Evolutionary conservation across 331 rosid genomes (phyloP), one percentile per base, ranked within the genome.

Genomic region (Quercus lobata): DNA sequence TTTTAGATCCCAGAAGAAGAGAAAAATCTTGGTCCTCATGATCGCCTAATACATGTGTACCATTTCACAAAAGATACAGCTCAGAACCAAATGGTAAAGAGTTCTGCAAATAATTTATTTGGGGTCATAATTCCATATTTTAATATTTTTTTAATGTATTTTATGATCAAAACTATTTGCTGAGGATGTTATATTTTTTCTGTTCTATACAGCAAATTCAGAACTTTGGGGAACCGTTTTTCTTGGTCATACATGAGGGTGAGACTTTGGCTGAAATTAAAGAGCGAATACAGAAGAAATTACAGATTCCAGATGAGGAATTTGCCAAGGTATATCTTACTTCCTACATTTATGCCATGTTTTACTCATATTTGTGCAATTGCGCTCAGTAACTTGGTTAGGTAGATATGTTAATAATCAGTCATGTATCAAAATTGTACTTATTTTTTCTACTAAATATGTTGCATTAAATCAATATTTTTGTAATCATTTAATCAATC

Each of bases 221-320:
- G 79, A 92, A 92, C 79, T 92, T 94, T 44, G 98, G 98, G 70
- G 98, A 94, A 81, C 98, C 98, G 12, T 94, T 94, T 71, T 94
- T 94, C 88, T 82, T 92, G 91, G 98, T 94, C 79, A 92, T 94
- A 76, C 94, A 66, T 76, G 98, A 94, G 82, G 92, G 91, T 29
- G 98, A 94, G 82, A 88, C 88, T 62, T 85, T 94, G 82, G 85
- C 91, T 52, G 94, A 94, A 78, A 86, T 94, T 78, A 94, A 83
- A 81, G 82, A 27, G 71, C 84, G 93, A 75, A 86, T 94, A 79
- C 97, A 92, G 78, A 88, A 85, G 81, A 94, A 88, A 80, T 89
- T 94, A 49, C 92, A 86, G 83, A 91, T 94, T 75, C 90, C 94
- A 8, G 96, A 94, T 80, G 98, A 94, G 53, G 98, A 94, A 83